Base-by-base conservation (phyloP, 345 rosid species). In the Lepidium sativum region DNA sequence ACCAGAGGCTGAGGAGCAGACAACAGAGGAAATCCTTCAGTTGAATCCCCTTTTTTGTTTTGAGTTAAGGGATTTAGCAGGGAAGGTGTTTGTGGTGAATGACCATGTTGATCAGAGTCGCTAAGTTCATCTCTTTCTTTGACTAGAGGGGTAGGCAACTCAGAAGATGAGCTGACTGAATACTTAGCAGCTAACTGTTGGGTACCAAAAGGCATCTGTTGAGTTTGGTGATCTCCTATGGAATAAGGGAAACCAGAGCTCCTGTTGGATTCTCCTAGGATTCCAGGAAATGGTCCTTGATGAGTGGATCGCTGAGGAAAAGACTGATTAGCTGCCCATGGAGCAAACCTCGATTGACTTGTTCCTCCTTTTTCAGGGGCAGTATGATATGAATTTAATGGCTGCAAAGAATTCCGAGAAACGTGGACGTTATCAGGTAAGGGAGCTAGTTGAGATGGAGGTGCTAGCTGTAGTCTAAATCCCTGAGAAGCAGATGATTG, bases 391-490 rank as follows among this genome's bases (percentile, higher is more conserved):
- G 78, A 60, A 72, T 62, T 78, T 47, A 60, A 39, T 8, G 55
- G 60, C 71, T 67, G 80, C 29, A 77, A 62, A 35, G 79, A 65
- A 43, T 70, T 74, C 67, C 67, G 84, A 62, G 84, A 77, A 73
- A 78, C 43, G 48, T 71, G 50, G 12, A 63, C 33, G 51, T 49
- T 73, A 52, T 79, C 84, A 47, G 74, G 68, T 65, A 55, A 48
- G 35, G 78, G 62, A 64, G 77, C 71, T 66, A 71, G 70, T 72
- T 87, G 95, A 62, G 98, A 87, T 44, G 98, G 91, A 16, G 88
- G 97, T 38, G 78, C 95, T 68, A 89, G 78, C 68, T 81, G 95
- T 56, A 92, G 82, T 54, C 87, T 86, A 77, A 86, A 85, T 56
- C 91, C 86, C 69, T 89, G 92, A 64, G 92, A 76, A 71, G 78